These are phyloP conservation scores for Ceratocystiopsis sp. DNA, from an alignment of 2,329 filamentous ascomycete species.

Conservation along the genomic window DNA sequence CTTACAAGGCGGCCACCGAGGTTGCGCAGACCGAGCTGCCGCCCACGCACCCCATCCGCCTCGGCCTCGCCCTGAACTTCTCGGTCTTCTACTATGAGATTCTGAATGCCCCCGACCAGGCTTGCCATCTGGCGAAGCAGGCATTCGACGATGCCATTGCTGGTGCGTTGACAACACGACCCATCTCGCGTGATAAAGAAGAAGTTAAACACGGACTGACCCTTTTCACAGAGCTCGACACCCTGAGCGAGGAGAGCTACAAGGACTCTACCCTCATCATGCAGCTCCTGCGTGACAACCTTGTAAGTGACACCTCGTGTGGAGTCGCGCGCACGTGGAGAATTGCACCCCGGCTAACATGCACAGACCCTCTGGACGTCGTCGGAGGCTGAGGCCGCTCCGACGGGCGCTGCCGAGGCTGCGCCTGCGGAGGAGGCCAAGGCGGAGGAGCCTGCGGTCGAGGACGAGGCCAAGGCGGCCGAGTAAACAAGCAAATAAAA, in stretches of 20 bases:
- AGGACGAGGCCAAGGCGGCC: constrained; percentile 55
- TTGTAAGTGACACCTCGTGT: constrained; percentile 34
- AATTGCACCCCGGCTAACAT: neutral
- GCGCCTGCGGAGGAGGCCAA: constrained; percentile 40
- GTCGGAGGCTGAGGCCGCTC: constrained; percentile 79
- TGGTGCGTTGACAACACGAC: constrained; percentile 19
- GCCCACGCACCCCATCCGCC: constrained; percentile 80
- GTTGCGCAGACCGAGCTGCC: constrained; percentile 77
- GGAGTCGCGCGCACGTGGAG: no score
- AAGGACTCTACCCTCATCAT: constrained; percentile 98
- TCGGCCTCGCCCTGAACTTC: constrained; percentile 84
- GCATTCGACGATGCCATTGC: constrained; percentile 94
- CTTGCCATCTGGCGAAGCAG: constrained; percentile 92
- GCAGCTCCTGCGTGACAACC: constrained; percentile 94
- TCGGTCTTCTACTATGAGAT: constrained; percentile 99
- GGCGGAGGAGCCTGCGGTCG: constrained; percentile 31
- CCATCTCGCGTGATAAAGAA: neutral
- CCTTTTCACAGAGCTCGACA: constrained; percentile 63
- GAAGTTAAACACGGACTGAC: neutral
- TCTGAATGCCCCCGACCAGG: constrained; percentile 93
- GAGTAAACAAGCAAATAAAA: no score
- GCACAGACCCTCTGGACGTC: constrained; percentile 93
- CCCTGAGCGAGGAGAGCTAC: constrained; percentile 96
- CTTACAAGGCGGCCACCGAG: constrained; percentile 86
- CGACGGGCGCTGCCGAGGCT: constrained; percentile 33